Conservation (phyloP, 2,329 filamentous ascomycete species). For the Botrytis pseudocinerea region DNA sequence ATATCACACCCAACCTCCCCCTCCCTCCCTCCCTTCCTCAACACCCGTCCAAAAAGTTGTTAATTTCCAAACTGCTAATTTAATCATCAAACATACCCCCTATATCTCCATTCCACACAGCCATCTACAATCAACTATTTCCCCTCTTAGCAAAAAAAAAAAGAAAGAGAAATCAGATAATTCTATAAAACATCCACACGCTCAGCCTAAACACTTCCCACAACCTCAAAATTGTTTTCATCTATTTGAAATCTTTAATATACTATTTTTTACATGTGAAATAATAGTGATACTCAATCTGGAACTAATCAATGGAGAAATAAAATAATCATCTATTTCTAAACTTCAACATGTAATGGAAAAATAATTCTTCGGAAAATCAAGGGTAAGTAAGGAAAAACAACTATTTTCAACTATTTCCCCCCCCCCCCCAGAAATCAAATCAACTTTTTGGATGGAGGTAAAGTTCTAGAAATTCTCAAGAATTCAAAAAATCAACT, state of each 20-base stretch:
- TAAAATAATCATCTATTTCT: accelerated
- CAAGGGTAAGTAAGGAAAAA: no score
- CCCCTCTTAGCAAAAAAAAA: accelerated
- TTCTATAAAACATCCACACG: background rate
- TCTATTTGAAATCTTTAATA: no score
- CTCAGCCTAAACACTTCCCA: background rate
- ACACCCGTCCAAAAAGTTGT: background rate
- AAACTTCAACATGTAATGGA: background rate
- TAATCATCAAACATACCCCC: accelerated
- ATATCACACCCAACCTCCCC: background rate
- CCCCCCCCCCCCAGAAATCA: no score
- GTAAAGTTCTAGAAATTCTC: no score
- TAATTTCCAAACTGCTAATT: background rate
- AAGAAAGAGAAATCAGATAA: background rate
- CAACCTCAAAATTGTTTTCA: no score
- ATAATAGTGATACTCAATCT: no score
- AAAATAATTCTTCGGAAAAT: no score
- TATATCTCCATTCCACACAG: accelerated
- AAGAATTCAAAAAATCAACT: background rate
- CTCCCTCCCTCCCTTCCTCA: background rate
- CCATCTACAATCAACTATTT: background rate
- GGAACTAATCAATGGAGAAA: accelerated
- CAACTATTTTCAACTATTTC: no score
- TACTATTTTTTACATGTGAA: no score
- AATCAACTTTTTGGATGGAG: no score